These are phyloP conservation scores for Teratosphaeria nubilosa DNA, from an alignment of 2,329 filamentous ascomycete genomes.

Conservation along the genomic window DNA sequence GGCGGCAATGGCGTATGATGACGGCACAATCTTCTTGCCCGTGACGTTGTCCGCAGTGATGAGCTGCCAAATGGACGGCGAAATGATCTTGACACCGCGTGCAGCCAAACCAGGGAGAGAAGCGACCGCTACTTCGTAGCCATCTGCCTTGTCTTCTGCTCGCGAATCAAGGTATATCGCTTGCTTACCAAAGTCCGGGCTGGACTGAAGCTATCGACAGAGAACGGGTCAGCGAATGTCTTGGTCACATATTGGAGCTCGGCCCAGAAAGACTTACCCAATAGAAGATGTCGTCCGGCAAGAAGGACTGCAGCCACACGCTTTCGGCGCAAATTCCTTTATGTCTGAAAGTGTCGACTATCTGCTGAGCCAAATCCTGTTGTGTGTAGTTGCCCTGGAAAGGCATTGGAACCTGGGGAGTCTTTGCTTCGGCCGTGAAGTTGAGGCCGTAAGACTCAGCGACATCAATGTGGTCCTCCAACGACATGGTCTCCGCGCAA, in stretches of 20 bases:
- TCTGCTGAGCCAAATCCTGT: conserved; percentile 52
- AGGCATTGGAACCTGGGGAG: conserved; percentile 54
- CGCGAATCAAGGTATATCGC: conserved; percentile 56
- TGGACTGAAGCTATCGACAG: conserved; percentile 50
- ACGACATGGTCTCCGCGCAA: conserved; percentile 52
- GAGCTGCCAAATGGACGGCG: conserved; percentile 54
- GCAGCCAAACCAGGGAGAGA: conserved; percentile 47
- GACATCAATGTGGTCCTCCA: conserved; percentile 53
- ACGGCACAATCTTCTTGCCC: conserved; percentile 51
- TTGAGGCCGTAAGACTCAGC: conserved; percentile 49
- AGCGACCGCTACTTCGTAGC: conserved; percentile 45
- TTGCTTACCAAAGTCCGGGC: conserved; percentile 51
- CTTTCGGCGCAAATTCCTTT: conserved; percentile 44
- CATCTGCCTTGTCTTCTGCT: conserved; percentile 41
- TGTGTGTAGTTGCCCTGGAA: conserved; percentile 56
- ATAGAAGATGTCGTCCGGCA: no score
- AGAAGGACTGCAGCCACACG: conserved; percentile 37
- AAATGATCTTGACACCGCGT: conserved; percentile 52
- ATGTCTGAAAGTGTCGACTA: conserved; percentile 50
- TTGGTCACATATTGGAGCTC: conserved; percentile 11
- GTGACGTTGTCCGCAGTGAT: conserved; percentile 38
- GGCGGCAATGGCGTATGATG: conserved; percentile 51
- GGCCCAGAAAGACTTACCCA: conserved; percentile 38
- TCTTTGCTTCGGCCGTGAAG: conserved; percentile 60
- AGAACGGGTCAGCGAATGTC: conserved; percentile 14